Base-by-base conservation (phyloP, 345 rosid species). In the Hibiscus syriacus region DNA sequence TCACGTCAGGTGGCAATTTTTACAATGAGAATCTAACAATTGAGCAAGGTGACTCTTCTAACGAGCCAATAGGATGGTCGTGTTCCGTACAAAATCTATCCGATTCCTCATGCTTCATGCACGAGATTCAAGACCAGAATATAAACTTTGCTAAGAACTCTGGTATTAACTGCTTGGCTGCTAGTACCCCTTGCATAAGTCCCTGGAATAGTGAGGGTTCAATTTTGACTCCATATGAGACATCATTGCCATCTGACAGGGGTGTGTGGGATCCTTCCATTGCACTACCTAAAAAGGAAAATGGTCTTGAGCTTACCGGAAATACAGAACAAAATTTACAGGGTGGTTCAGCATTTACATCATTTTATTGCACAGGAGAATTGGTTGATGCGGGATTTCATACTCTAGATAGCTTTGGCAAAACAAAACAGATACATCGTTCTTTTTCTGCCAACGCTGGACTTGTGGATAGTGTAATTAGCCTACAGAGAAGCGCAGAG, bases 21-120 rank as follows among this genome's bases (percentile, higher is more conserved):
- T 82, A 73, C 64, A 69, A 68, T 6, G 76, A 69, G 49, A 81
- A 76, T 75, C 77, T 82, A 45, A 75, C 75, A 6, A 68, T 83
- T 39, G 59, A 70, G 49, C 79, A 53, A 66, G 77, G 83, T 45
- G 79, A 75, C 64, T 72, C 72, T 77, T 74, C 78, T 32, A 69
- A 68, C 57, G 89, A 86, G 70, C 77, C 80, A 57, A 59, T 59
- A 50, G 80, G 77, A 52, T 63, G 72, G 32, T 76, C 79, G 74
- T 74, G 64, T 77, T 63, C 75, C 32, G 64, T 78, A 23, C 60
- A 68, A 17, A 71, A 73, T 68, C 78, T 76, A 29, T 59, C 70
- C 27, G 69, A 50, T 41, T 48, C 77, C 19, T 48, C 74, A 30
- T 12, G 59, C 57, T 55, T 66, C 13, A 3, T 39, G 9, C 60